phyloP scores from a whole-genome alignment of 345 rosid genomes.

The Mercurialis annua region DNA sequence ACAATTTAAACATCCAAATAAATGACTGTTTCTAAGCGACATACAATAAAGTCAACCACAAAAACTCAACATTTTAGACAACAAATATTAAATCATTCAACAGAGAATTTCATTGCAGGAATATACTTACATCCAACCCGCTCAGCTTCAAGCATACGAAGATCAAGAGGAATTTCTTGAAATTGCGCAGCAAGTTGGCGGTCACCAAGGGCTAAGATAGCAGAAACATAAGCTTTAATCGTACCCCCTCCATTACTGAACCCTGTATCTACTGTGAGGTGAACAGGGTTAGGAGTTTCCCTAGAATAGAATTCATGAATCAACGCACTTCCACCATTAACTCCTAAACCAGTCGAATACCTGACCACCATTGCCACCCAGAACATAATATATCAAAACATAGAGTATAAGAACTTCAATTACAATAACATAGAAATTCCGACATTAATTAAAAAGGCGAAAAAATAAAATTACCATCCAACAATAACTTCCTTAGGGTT shows the following conservation, averaged over 20 bases:
- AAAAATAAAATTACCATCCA: constrained; percentile 66
- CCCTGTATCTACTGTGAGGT: constrained; percentile 82
- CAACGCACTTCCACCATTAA: constrained; percentile 83
- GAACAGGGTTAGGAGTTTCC: constrained; percentile 84
- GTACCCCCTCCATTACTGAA: constrained; percentile 73
- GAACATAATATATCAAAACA: neutral
- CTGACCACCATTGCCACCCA: constrained; percentile 29
- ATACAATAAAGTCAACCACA: neutral
- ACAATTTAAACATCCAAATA: neutral
- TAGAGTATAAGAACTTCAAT: neutral
- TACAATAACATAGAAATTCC: neutral
- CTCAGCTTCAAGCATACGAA: constrained; percentile 92
- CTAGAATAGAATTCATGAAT: constrained; percentile 92
- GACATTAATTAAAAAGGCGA: neutral
- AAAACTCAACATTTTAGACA: neutral
- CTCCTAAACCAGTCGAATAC: constrained; percentile 95
- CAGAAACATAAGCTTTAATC: constrained; percentile 76
- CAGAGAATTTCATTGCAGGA: neutral
- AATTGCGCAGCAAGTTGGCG: constrained; percentile 85
- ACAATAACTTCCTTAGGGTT: constrained; percentile 93
- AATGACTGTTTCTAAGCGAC: neutral
- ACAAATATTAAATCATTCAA: neutral
- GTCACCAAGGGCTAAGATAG: constrained; percentile 78
- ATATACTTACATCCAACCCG: constrained; percentile 81
- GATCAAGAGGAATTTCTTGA: constrained; percentile 95